These are phyloP conservation scores for Striga hermonthica DNA, from an alignment of 305 asterid species.

Conservation along the genomic window DNA sequence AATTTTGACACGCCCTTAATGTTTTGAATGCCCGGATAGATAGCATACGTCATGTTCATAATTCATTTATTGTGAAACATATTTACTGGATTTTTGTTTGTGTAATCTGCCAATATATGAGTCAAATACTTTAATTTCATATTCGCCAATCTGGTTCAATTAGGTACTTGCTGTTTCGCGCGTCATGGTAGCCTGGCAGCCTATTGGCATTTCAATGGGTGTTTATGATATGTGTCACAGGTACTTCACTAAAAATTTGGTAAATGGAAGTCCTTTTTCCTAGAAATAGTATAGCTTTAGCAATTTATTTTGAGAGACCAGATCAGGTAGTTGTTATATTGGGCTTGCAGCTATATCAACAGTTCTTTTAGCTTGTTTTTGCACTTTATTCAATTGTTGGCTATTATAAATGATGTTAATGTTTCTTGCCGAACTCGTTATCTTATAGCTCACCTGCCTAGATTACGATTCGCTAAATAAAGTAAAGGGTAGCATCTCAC, in stretches of 20 bases:
- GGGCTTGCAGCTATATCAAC: not conserved
- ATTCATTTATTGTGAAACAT: conserved; percentile 15
- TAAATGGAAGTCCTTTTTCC: not conserved
- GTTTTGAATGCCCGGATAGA: conserved; percentile 11
- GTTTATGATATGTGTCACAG: conserved; percentile 96
- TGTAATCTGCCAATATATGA: not conserved
- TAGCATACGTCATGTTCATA: not conserved
- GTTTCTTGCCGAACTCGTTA: not conserved
- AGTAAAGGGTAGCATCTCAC: not conserved
- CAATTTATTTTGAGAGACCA: too few species aligned
- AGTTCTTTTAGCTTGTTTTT: not conserved
- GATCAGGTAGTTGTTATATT: not conserved
- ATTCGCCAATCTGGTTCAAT: conserved; percentile 24
- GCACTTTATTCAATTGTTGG: not conserved
- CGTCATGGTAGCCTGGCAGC: conserved; percentile 97
- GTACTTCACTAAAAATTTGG: conserved; percentile 36
- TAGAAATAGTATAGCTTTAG: not conserved
- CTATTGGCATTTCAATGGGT: conserved; percentile 95
- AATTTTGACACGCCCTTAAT: too few species aligned
- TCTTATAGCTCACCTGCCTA: not conserved
- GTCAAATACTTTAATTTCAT: conserved; percentile 1
- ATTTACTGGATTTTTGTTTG: not conserved
- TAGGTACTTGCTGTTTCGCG: conserved; percentile 98
- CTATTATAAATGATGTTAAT: not conserved
- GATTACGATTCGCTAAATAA: not conserved